These are phyloP conservation scores for Pterocarpus macrocarpus DNA, from an alignment of 306 rosid species.

Conservation along the genomic window DNA sequence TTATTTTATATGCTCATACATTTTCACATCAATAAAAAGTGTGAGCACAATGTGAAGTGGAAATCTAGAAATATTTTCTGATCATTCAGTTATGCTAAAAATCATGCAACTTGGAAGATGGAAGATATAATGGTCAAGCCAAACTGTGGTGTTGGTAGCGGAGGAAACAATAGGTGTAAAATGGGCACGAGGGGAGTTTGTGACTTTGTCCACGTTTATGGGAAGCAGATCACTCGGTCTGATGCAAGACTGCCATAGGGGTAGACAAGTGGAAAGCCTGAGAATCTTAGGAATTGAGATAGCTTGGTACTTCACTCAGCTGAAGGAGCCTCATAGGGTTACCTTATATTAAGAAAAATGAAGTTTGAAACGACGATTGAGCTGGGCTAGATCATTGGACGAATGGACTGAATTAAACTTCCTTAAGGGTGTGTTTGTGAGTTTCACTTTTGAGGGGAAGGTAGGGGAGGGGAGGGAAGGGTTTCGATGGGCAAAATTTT, in stretches of 20 bases:
- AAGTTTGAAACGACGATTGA: not conserved
- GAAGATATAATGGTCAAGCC: not conserved
- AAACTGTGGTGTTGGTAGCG: not conserved
- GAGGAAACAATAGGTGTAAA: not conserved
- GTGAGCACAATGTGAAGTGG: not conserved
- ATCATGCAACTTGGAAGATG: not conserved
- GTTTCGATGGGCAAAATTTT: too few species aligned
- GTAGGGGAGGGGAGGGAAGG: too few species aligned
- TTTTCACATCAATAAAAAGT: not conserved
- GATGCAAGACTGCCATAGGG: not conserved
- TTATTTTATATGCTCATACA: not conserved
- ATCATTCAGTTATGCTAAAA: not conserved
- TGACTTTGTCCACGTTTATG: not conserved
- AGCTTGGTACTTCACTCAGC: not conserved
- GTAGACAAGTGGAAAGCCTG: not conserved
- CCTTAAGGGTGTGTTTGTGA: not conserved
- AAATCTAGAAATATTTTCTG: not conserved
- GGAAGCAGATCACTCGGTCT: not conserved
- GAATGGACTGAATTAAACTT: not conserved
- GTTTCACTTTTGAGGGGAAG: too few species aligned
- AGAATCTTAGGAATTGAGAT: not conserved
- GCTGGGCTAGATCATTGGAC: slow-evolving; percentile 5
- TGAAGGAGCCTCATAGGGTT: slow-evolving; percentile 11
- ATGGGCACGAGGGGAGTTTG: not conserved
- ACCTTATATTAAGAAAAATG: not conserved